Evolutionary conservation across 2,329 filamentous ascomycete species (phyloP), one percentile per base, ranked within the genome.

Genomic region (Ciborinia camelliae): DNA sequence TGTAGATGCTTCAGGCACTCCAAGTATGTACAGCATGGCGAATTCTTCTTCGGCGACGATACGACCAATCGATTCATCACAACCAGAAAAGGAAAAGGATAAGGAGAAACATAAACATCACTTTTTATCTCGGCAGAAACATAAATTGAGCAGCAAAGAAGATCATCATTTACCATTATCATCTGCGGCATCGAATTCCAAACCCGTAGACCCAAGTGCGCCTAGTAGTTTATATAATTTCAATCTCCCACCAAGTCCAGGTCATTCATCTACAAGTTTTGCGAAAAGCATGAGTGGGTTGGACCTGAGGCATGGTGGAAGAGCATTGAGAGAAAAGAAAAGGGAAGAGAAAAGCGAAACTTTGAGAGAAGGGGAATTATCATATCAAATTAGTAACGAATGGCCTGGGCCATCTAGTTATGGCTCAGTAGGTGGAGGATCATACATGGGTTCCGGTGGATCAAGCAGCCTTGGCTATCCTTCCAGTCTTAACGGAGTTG

Each of bases 251-350:
- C 83, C 88, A 9, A 92, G 88, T 66, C 90, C 90, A 1, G 88
- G 84, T 0, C 86, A 87, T 18, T 83, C 82, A 59, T 83, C 81
- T 61, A 83, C 82, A 32, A 81, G 84, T 39, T 96, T 98, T 75
- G 83, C 88, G 45, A 96, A 95, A 77, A 90, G 89, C 3, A 90
- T 95, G 73, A 94, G 90, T 66, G 90, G 90, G 0, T 80, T 94
- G 51, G 91, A 94, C 76, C 79, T 94, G 32, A 82, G 91, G 60
- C 90, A 94, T 77, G 91, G 89, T 50, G 90, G 88, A 1, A 84
- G 89, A 50, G 90, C 88, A 8, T 77, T 93, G 53, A 84, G 90
- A 45, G 92, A 97, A 74, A 96, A 94, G 80, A 90, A 89, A 75
- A 88, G 89, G 70, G 88, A 90, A 68, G 89, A 91, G 68, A 86